These are phyloP conservation scores for Penicillium frequentans DNA, from an alignment of 2,329 filamentous ascomycete genomes.

Conservation along the genomic window DNA sequence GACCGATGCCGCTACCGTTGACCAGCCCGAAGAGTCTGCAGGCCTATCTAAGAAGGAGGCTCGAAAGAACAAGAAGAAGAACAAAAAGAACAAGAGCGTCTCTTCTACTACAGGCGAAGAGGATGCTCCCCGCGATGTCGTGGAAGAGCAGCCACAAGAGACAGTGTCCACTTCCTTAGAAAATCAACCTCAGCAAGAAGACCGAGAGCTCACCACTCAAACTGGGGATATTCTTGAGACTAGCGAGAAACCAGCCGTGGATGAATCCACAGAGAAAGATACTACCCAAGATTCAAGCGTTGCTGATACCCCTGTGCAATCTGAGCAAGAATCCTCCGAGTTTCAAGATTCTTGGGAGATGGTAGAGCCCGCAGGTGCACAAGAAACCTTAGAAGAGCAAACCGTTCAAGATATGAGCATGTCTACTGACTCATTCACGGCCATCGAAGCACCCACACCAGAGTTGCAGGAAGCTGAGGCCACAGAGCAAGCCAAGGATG, in stretches of 20 bases:
- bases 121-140: not conserved
- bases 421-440: not conserved
- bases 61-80: slow-evolving; percentile 18
- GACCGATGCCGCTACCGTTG: not conserved
- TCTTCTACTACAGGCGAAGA: slow-evolving; percentile 6
- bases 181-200: not conserved
- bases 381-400: not conserved
- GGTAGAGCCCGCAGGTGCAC: not conserved
- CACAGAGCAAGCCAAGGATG: not conserved
- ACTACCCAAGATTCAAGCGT: not conserved
- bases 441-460: not conserved
- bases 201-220: not conserved
- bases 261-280: slow-evolving; percentile 2
- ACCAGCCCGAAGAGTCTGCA: slow-evolving; percentile 5
- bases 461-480: not conserved
- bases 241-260: not conserved
- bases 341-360: slow-evolving; percentile 2
- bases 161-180: not conserved
- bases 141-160: not conserved
- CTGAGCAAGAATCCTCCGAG: not conserved
- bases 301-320: not conserved
- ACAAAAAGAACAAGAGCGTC: slow-evolving; percentile 14
- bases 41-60: slow-evolving; percentile 14
- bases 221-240: not conserved
- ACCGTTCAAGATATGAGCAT: not conserved